phyloP scores from a whole-genome alignment of 2,329 filamentous ascomycete genomes.

The Trichoderma guizhouense region DNA sequence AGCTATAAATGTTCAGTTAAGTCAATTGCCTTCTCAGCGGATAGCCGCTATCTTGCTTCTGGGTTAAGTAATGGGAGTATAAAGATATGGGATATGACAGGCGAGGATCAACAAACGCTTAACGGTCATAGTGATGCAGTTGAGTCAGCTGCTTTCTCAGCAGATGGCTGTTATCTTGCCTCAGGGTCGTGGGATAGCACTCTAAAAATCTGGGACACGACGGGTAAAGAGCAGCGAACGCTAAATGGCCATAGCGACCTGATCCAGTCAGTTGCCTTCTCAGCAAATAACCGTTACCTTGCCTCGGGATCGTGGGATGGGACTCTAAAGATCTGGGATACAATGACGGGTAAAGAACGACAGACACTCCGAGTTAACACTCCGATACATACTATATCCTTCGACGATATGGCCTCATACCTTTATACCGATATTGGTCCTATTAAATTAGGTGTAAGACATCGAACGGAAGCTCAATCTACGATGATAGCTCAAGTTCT shows the following conservation, averaged over 20 bases:
- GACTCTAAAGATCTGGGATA: background rate
- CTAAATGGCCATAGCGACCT: too few relatives aligned
- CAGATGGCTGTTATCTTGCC: background rate
- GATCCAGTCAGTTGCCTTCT: background rate
- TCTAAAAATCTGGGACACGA: background rate
- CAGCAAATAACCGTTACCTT: background rate
- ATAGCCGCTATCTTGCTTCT: too few relatives aligned
- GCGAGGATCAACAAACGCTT: background rate
- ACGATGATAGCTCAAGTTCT: too few relatives aligned
- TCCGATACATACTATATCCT: too few relatives aligned
- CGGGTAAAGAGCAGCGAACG: background rate
- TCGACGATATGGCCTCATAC: too few relatives aligned
- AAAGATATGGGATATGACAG: background rate
- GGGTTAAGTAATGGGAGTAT: too few relatives aligned
- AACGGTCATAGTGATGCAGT: background rate
- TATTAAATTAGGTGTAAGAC: too few relatives aligned
- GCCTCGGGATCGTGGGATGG: background rate
- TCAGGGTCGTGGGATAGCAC: background rate
- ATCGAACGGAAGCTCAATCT: too few relatives aligned
- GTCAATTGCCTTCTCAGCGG: too few relatives aligned
- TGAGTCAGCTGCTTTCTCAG: background rate
- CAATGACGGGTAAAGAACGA: background rate
- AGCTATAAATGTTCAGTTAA: too few relatives aligned
- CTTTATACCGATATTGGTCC: too few relatives aligned
- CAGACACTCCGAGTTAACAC: too few relatives aligned